Evolutionary conservation across 257 asterid species (phyloP).

Genomic region (Solanum verrucosum): DNA sequence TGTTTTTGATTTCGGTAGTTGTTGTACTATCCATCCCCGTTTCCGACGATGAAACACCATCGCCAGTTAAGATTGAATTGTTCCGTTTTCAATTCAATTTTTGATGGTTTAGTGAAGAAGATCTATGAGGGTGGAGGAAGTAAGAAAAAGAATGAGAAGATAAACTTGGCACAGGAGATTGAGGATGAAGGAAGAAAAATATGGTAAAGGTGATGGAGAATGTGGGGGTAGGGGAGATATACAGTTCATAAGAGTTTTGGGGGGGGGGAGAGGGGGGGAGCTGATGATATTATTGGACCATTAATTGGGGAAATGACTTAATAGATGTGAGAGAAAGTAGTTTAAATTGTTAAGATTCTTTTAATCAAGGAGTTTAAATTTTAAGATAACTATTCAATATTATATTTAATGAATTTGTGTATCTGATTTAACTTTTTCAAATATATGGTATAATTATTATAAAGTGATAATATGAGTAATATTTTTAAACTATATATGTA

Average conservation of each 20-base stretch:
- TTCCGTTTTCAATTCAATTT: background rate
- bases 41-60: background rate
- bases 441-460: background rate
- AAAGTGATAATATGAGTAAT: background rate
- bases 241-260: background rate
- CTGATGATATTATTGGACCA: background rate
- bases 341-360: too few relatives aligned
- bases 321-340: background rate
- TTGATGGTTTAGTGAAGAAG: background rate
- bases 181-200: background rate
- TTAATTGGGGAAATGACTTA: background rate
- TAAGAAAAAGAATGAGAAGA: background rate
- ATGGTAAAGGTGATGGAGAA: background rate
- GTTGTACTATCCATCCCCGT: background rate
- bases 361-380: too few relatives aligned
- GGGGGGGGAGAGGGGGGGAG: background rate
- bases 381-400: too few relatives aligned
- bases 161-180: background rate
- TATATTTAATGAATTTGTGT: background rate
- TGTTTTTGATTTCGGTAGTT: accelerated
- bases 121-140: background rate
- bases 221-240: background rate
- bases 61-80: background rate
- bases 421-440: background rate
- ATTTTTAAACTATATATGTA: too few relatives aligned